Conservation (phyloP, 2,329 filamentous ascomycete genomes). For the Claviceps paspali region DNA sequence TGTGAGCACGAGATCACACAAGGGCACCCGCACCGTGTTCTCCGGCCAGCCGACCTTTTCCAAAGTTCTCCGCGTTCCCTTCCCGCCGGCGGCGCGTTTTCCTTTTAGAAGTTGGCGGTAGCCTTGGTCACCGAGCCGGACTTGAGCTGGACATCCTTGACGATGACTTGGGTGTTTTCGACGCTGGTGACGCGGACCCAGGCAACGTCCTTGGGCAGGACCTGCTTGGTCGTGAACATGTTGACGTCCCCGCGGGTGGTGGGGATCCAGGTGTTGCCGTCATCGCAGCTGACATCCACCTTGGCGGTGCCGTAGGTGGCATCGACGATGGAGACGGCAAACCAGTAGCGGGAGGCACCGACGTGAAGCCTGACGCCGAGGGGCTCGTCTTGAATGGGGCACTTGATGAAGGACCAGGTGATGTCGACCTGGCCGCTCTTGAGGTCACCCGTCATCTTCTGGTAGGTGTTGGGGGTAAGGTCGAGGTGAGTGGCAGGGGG, state of each 20-base stretch:
- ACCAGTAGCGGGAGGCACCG: neutral
- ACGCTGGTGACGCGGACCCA: conserved; percentile 1
- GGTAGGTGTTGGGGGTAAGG: neutral
- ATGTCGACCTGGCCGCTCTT: too few relatives aligned
- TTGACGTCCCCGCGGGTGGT: neutral
- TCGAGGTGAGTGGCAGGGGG: neutral
- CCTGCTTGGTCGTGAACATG: neutral
- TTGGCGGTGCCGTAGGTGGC: neutral
- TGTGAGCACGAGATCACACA: too few relatives aligned
- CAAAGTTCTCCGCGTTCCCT: too few relatives aligned
- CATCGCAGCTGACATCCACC: conserved; percentile 1
- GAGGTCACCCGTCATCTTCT: too few relatives aligned
- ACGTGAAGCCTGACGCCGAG: neutral
- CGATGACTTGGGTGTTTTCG: neutral
- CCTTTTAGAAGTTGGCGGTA: neutral
- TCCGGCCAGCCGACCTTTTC: too few relatives aligned
- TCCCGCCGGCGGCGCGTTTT: too few relatives aligned
- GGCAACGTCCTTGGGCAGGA: neutral
- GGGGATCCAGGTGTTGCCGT: neutral
- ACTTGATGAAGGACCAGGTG: too few relatives aligned
- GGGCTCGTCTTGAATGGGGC: neutral
- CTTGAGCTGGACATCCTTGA: neutral
- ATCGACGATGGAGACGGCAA: neutral
- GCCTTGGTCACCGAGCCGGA: neutral
- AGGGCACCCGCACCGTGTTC: too few relatives aligned